A percentile compares a stretch with the other conserved stretches of the same genome.
Evolutionary conservation across 2,329 filamentous ascomycete species (phyloP).

Genomic region (Hypoxylon sp.): DNA sequence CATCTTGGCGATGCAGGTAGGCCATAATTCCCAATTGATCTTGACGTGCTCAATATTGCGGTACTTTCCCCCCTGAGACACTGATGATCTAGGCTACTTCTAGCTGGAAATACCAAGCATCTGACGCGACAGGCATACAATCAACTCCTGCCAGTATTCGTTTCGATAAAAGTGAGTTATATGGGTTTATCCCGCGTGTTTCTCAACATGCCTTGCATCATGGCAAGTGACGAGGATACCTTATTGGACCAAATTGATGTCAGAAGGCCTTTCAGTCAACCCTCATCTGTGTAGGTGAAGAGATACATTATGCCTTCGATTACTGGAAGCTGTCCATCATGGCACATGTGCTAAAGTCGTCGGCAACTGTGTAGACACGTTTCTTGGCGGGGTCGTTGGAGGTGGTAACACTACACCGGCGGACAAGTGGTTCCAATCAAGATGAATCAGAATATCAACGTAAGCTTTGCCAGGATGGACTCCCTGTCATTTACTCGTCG

Average conservation of each 20-base stretch:
- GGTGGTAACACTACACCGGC: background rate
- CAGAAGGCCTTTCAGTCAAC: too few relatives aligned
- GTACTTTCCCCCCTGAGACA: background rate
- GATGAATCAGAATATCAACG: background rate
- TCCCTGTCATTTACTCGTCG: too few relatives aligned
- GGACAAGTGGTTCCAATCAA: background rate
- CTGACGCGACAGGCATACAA: background rate
- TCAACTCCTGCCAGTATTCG: too few relatives aligned
- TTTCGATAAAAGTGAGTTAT: background rate
- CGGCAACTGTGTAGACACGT: too few relatives aligned
- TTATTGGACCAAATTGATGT: too few relatives aligned
- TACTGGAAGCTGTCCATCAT: too few relatives aligned
- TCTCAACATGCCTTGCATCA: background rate
- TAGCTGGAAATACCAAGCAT: background rate
- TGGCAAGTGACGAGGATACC: too few relatives aligned
- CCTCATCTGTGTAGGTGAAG: too few relatives aligned
- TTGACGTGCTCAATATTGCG: background rate
- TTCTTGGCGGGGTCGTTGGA: background rate
- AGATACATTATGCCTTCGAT: too few relatives aligned
- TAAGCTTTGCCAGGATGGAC: too few relatives aligned
- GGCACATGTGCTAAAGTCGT: too few relatives aligned
- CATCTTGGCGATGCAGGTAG: background rate
- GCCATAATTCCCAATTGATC: background rate
- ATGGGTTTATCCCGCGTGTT: background rate
- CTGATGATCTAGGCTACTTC: background rate